These are phyloP conservation scores for Raddia guianensis DNA, from an alignment of 176 grass and related monocot species.

Conservation along the genomic window DNA sequence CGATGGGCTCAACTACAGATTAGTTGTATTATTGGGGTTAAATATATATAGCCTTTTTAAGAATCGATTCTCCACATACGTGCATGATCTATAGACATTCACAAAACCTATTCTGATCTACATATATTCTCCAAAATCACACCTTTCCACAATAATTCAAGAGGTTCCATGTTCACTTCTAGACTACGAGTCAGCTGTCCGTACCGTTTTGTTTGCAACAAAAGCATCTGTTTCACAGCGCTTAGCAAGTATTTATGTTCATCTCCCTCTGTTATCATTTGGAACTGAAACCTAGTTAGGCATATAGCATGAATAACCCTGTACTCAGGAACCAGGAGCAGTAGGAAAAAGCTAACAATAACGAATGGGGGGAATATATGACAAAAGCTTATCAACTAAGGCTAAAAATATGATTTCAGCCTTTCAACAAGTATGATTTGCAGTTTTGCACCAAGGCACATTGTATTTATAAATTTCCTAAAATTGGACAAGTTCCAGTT, in stretches of 20 bases:
- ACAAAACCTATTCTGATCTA: conserved; percentile 61
- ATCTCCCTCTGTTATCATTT: conserved; percentile 18
- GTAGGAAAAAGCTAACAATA: neutral
- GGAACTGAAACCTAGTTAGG: conserved; percentile 28
- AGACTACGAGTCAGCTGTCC: conserved; percentile 49
- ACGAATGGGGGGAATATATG: neutral
- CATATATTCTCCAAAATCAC: conserved; percentile 72
- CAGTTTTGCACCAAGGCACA: conserved; percentile 13
- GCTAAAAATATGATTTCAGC: conserved; percentile 8
- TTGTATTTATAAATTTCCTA: conserved; percentile 8
- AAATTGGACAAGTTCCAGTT: neutral
- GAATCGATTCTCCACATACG: conserved; percentile 73
- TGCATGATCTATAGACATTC: conserved; percentile 53
- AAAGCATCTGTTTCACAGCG: conserved; percentile 29
- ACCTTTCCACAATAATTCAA: conserved; percentile 85
- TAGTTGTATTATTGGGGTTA: conserved; percentile 63
- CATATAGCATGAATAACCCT: conserved; percentile 15
- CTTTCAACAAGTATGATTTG: neutral
- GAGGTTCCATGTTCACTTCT: conserved; percentile 67
- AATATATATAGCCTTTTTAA: conserved; percentile 48
- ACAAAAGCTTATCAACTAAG: neutral
- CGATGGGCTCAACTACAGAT: conserved; percentile 38
- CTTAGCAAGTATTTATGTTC: conserved; percentile 35
- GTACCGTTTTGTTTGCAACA: conserved; percentile 32
- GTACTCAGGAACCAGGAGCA: neutral